Conservation (phyloP, 176 grass and related monocot genomes). For the Paspalum notatum region DNA sequence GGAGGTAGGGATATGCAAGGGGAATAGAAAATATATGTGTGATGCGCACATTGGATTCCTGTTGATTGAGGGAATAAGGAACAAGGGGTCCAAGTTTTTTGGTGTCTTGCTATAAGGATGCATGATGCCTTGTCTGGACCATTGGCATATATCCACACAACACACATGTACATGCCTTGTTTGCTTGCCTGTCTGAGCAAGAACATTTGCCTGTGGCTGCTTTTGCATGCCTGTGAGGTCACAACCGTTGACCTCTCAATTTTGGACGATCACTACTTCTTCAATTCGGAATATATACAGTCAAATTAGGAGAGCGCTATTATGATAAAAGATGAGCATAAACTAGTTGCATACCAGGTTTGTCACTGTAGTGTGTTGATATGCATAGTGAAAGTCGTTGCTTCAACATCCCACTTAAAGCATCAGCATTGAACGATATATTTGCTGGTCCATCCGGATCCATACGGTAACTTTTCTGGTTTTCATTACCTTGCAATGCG, state of each 20-base stretch:
- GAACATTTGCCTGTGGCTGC: slow-evolving; percentile 9
- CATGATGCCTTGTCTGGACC: slow-evolving; percentile 3
- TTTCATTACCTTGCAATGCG: not conserved
- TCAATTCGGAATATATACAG: not conserved
- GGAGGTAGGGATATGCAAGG: slow-evolving; percentile 6
- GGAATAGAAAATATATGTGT: slow-evolving; percentile 26
- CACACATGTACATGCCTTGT: not conserved
- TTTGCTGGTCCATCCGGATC: slow-evolving; percentile 8
- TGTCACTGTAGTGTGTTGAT: slow-evolving; percentile 5
- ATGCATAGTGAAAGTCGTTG: slow-evolving; percentile 16
- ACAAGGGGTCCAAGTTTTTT: slow-evolving; percentile 22
- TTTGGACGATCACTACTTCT: slow-evolving; percentile 1
- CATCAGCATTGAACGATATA: not conserved
- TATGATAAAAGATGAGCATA: not conserved
- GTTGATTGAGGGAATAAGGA: slow-evolving; percentile 21
- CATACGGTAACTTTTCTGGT: not conserved
- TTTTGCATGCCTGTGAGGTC: slow-evolving; percentile 28
- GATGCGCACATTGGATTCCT: slow-evolving; percentile 45
- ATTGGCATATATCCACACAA: slow-evolving; percentile 2
- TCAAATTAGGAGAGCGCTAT: not conserved
- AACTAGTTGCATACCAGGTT: not conserved
- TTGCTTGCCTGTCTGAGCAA: slow-evolving; percentile 4
- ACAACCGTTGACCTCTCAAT: not conserved
- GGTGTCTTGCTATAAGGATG: slow-evolving; percentile 35
- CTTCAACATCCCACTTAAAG: slow-evolving; percentile 33